Evolutionary conservation across 306 rosid genomes (phyloP).

Genomic region (Begonia fuchsioides): DNA sequence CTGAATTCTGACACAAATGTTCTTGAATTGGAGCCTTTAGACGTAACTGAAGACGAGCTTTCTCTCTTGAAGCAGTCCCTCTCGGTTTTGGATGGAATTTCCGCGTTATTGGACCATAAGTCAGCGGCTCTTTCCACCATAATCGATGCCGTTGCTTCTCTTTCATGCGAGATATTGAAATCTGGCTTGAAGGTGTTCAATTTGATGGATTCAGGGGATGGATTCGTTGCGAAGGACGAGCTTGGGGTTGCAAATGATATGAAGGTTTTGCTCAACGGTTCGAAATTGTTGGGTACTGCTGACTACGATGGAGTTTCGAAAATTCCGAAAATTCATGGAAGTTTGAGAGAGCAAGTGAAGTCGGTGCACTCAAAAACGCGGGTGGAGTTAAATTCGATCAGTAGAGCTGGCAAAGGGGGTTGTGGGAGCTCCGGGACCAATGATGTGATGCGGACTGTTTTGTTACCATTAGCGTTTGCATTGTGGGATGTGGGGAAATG

Average conservation of each 20-base stretch:
- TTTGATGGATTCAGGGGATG: slow-evolving; percentile 69
- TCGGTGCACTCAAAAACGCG: slow-evolving; percentile 44
- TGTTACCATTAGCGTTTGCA: slow-evolving; percentile 34
- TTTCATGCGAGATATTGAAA: slow-evolving; percentile 68
- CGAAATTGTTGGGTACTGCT: slow-evolving; percentile 62
- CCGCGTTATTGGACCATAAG: slow-evolving; percentile 48
- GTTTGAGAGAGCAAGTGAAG: slow-evolving; percentile 43
- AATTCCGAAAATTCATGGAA: slow-evolving; percentile 46
- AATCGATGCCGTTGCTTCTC: slow-evolving; percentile 44
- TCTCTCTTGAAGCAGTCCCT: slow-evolving; percentile 15
- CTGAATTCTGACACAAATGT: slow-evolving; percentile 16
- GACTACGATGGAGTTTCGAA: slow-evolving; percentile 17
- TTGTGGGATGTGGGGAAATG: slow-evolving; percentile 35
- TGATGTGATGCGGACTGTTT: slow-evolving; percentile 20
- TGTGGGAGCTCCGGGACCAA: slow-evolving; percentile 16
- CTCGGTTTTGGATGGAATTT: slow-evolving; percentile 26
- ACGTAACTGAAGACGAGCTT: slow-evolving; percentile 38
- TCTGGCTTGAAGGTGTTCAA: slow-evolving; percentile 47
- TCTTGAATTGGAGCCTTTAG: slow-evolving; percentile 16
- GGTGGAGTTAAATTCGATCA: slow-evolving; percentile 47
- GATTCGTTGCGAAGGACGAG: slow-evolving; percentile 48
- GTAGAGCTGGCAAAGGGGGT: slow-evolving; percentile 16
- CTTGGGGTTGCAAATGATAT: slow-evolving; percentile 57
- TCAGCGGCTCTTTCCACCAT: slow-evolving; percentile 31
- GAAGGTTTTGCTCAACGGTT: slow-evolving; percentile 68